Base-by-base conservation (phyloP, 2,329 filamentous ascomycete species). In the Bipolaris zeicola region DNA sequence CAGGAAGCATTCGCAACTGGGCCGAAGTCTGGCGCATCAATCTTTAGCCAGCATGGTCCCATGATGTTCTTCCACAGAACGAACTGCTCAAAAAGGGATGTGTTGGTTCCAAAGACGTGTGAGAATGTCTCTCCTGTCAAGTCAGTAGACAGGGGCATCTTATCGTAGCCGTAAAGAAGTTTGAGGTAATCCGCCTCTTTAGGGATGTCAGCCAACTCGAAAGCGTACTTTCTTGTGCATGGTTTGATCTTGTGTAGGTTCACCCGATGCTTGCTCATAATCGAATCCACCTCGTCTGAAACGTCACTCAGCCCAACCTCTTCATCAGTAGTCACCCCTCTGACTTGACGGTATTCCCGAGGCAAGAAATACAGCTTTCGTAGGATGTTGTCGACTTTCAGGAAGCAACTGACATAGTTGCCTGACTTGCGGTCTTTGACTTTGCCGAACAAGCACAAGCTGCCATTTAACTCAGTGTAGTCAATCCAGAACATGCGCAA, bases 21-120 rank as follows among this genome's bases (percentile, higher is more conserved):
- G 16, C 85, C 84, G 72, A 96, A 97, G 74, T 97, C 88, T 28
- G 90, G 90, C 64, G 90, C 89, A 63, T 92, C 85, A 52, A 99
- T 95, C 72, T 89, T 93, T 43, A 99, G 84, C 95, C 95, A 99
- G 75, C 95, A 98, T 28, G 95, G 95, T 1, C 95, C 95, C 94
- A 97, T 99, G 67, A 99, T 91, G 72, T 96, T 96, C 79, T 97
- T 98, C 90, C 93, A 97, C 5, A 99, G 83, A 18, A 99, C 95
- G 72, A 99, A 99, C 68, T 99, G 95, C 77, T 99, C 95, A 67
- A 99, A 99, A 0, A 99, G 82, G 1, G 91, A 87, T 0, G 95
- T 99, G 75, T 95, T 96, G 54, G 90, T 89, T 26, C 96, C 95
- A 66, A 99, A 99, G 22, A 96, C 89, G 63, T 91, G 91, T 1